Base-by-base conservation (phyloP, 2,329 filamentous ascomycete species). In the Neonectria punicea region DNA sequence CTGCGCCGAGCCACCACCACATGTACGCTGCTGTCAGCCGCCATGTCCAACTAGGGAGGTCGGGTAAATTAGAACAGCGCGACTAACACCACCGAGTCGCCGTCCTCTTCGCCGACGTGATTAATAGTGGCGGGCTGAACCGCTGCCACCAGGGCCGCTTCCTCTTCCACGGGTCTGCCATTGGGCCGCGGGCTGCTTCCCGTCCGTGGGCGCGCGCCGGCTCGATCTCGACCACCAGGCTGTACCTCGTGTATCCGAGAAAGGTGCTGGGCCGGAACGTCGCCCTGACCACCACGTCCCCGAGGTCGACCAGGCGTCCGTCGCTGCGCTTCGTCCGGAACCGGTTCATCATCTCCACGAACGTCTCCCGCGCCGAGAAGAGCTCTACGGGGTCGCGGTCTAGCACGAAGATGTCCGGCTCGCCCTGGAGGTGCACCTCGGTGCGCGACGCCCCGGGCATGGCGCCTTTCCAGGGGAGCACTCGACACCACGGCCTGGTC, bases 301-400 rank as follows among this genome's bases (percentile, higher is more conserved):
- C 61, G 44, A 64, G n/a, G 36, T 64, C 56, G 10, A 64, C 51
- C 7, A 54, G 34, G n/a, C 56, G 61, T 25, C 61, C 61, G 51
- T 64, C 61, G 50, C 61, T 64, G 44, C 61, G 56, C 36, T 59
- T 64, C 49, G 53, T 34, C 18, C 51, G 61, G 61, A 64, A 64
- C 20, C 61, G 61, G 8, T 64, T 53, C 56, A 64, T 64, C 61
- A 64, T 64, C 55, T 64, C 61, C n/a, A 64, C 51, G 55, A 64
- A 64, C 44, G 61, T 59, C 61, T 64, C 61, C 25, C 61, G 61
- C 11, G 56, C 61, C 44, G 61, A 64, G 44, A 64, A 64, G 32
- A 64, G 61, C 43, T 64, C 61, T 43, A 64, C 61, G 28, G 61
- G 61, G 34, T 64, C 61, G 34, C 56, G 61, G 44, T 64, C 61